Conservation (phyloP, 1,284 basidiomycete species). For the Ceratobasidium theobromae region DNA sequence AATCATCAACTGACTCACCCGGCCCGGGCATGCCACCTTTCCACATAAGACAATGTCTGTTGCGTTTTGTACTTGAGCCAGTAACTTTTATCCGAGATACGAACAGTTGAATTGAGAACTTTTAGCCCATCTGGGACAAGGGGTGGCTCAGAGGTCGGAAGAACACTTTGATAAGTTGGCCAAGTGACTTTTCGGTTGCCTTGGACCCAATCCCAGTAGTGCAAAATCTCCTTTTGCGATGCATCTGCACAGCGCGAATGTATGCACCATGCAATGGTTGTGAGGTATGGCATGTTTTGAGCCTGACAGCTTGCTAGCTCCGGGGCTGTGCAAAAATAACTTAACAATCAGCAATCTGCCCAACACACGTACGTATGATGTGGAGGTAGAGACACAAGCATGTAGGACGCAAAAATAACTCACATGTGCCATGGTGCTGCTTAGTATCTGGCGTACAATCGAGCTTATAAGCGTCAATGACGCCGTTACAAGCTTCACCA, state of each 20-base stretch:
- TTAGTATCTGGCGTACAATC: conserved; percentile 15
- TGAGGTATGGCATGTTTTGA: not conserved
- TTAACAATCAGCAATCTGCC: not conserved
- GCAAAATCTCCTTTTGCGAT: conserved; percentile 5
- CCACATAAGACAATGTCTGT: conserved; percentile 17
- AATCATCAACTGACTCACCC: not conserved
- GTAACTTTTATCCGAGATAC: conserved; percentile 1
- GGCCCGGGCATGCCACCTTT: conserved; percentile 22
- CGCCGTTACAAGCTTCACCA: conserved; percentile 27
- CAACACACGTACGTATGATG: not conserved
- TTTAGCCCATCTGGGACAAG: conserved; percentile 8
- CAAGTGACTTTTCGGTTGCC: conserved; percentile 7
- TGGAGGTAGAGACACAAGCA: not conserved
- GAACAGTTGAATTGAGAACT: not conserved
- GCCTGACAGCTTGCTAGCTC: conserved; percentile 16
- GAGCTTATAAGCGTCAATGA: conserved; percentile 17
- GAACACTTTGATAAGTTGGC: not conserved
- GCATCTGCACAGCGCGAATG: not conserved
- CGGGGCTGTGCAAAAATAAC: not conserved
- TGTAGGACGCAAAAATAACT: not conserved
- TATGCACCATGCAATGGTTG: conserved; percentile 18
- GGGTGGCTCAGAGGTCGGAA: conserved; percentile 5
- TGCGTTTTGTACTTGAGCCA: conserved; percentile 7
- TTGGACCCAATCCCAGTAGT: conserved; percentile 29
- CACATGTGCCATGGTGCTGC: conserved; percentile 24